Base-by-base conservation (phyloP, 2,329 filamentous ascomycete genomes). In the Ophiostoma angusticollis region DNA sequence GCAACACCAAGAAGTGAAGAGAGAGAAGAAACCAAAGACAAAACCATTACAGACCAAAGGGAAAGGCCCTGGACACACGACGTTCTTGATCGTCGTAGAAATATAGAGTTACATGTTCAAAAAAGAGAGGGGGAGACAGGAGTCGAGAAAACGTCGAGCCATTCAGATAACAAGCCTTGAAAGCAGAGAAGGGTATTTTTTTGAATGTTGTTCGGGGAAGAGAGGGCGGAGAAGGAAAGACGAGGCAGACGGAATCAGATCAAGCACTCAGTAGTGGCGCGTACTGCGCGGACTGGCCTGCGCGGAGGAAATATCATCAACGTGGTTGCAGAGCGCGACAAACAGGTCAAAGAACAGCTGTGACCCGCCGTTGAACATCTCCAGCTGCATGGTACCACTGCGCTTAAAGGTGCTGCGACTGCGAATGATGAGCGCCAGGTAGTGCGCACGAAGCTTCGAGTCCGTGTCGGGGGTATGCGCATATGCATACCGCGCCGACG, bases 291-390 rank as follows among this genome's bases (percentile, higher is more conserved):
- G 40, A 17, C 31, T 36, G 22, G 14, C 16, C 71, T 67, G 64
- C 41, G 64, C 61, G 40, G 64, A 68, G 5, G 71, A 68, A 45
- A 78, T 70, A 51, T 79, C 80, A 57, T 76, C 84, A 54, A 93
- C 82, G 55, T 93, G 84, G 57, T 94, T 93, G 61, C 83, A 86
- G 61, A 94, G 75, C 14, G 87, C 85, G 36, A 94, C 87, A 57
- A 94, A 95, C 31, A 94, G 67, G 55, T 94, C 87, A 56, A 94
- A 95, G 65, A 93, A 94, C 43, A 93, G 67, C 53, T 82, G 72
- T 1, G 68, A 82, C 39, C 84, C 84, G 21, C 87, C 87, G 45
- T 76, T 74, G 58, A 82, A 82, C 86, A 95, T 94, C 64, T 94
- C 86, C 49, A 84, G 74, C 62, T 94, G 87, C 86, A 94, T 93